phyloP scores from a whole-genome alignment of 148 eudicot species.

The Fagopyrum esculentum region DNA sequence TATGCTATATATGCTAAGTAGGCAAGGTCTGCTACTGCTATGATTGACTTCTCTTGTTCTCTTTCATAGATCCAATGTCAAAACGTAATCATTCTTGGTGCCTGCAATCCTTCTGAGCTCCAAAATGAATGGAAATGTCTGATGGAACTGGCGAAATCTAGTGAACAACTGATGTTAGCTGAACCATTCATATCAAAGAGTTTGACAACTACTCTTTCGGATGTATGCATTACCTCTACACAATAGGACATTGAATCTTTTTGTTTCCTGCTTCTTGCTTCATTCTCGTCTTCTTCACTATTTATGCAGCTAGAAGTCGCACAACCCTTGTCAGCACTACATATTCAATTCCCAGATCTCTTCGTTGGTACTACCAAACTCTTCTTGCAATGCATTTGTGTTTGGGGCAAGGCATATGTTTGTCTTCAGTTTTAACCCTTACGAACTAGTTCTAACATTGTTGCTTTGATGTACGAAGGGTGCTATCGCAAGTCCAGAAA shows the following conservation, averaged over 20 bases:
- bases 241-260: background rate
- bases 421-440: background rate
- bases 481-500: slow-evolving; percentile 71
- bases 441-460: background rate
- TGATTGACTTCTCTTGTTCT: slow-evolving; percentile 5
- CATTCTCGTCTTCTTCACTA: background rate
- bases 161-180: slow-evolving; percentile 30
- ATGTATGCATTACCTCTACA: slow-evolving; percentile 41
- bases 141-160: slow-evolving; percentile 48
- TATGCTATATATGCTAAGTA: background rate
- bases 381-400: background rate
- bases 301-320: slow-evolving; percentile 71
- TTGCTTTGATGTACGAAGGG: slow-evolving; percentile 31
- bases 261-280: background rate
- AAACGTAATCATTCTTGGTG: slow-evolving; percentile 64
- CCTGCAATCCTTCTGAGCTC: slow-evolving; percentile 73
- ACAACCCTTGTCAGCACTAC: slow-evolving; percentile 62
- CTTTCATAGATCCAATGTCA: slow-evolving; percentile 71
- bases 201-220: slow-evolving; percentile 54
- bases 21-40: background rate
- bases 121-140: slow-evolving; percentile 76
- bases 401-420: background rate
- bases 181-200: slow-evolving; percentile 59
- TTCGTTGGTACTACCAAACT: slow-evolving; percentile 47
- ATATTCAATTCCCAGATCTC: slow-evolving; percentile 66